Percentiles rank a stretch among this genome's conserved stretches.
These are phyloP conservation scores for Hysterium pulicare DNA, from an alignment of 2,329 filamentous ascomycete genomes.

Conservation along the genomic window DNA sequence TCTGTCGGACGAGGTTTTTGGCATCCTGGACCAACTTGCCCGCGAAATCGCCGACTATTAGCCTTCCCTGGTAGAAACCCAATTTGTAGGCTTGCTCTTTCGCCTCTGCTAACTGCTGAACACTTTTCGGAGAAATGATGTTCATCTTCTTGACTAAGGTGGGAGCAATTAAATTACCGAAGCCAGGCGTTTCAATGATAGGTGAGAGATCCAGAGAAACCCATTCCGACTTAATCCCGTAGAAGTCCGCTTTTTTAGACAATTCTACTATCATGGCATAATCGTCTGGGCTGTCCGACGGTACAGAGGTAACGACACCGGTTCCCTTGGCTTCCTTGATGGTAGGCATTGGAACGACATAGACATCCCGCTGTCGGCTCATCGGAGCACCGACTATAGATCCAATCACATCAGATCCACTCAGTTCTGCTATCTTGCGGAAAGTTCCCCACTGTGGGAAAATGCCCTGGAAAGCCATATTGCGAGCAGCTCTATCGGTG, in stretches of 20 bases:
- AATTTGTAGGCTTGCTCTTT: conserved; percentile 98
- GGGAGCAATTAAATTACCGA: conserved; percentile 80
- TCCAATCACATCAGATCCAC: conserved; percentile 78
- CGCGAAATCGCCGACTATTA: conserved; percentile 83
- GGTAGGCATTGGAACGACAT: conserved; percentile 92
- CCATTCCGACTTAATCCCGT: conserved; percentile 97
- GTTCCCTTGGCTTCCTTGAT: conserved; percentile 93
- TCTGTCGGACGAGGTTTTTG: conserved; percentile 78
- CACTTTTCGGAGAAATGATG: conserved; percentile 94
- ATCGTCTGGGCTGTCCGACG: conserved; percentile 93
- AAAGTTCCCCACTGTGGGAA: conserved; percentile 74
- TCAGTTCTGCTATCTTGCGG: conserved; percentile 70
- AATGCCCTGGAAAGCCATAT: conserved; percentile 93
- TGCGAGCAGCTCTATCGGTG: conserved; percentile 78
- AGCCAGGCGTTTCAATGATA: conserved; percentile 72
- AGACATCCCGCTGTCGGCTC: conserved; percentile 71
- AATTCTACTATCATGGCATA: conserved; percentile 86
- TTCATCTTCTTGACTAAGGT: conserved; percentile 87
- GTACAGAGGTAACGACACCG: conserved; percentile 91
- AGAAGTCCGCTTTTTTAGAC: conserved; percentile 88
- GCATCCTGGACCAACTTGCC: conserved; percentile 82
- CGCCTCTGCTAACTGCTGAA: conserved; percentile 83
- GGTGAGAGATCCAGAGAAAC: conserved; percentile 84
- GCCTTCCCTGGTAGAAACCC: conserved; percentile 91
- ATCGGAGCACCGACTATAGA: conserved; percentile 88